Percentiles rank a stretch among this genome's conserved stretches.
Evolutionary conservation across 2,329 filamentous ascomycete genomes (phyloP).

Genomic region (Exophiala viscosa): DNA sequence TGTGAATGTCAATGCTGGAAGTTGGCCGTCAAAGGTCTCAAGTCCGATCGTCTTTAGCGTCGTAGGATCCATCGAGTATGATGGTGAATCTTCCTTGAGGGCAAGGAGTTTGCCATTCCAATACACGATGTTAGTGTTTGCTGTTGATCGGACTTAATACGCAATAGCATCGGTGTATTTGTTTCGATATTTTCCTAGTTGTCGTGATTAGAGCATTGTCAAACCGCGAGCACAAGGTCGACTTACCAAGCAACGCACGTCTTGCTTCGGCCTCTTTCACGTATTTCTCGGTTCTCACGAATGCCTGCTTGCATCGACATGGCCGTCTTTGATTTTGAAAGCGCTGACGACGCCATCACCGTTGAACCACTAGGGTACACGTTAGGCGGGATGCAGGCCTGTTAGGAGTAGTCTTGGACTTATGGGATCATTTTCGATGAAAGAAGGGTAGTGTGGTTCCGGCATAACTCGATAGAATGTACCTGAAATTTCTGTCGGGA

Average conservation of each 20-base stretch:
- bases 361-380: constrained; percentile 39
- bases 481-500: constrained; percentile 46
- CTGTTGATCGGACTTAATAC: constrained; percentile 35
- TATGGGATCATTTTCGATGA: constrained; percentile 32
- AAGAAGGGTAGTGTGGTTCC: constrained; percentile 41
- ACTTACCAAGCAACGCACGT: constrained; percentile 29
- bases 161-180: constrained; percentile 39
- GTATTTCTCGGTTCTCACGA: constrained; percentile 43
- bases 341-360: constrained; percentile 42
- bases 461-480: constrained; percentile 52
- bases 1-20: constrained; percentile 46
- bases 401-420: background rate
- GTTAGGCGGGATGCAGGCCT: too few species aligned
- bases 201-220: background rate
- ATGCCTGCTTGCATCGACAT: constrained; percentile 36
- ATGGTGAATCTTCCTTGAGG: constrained; percentile 51
- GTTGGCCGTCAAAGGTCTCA: constrained; percentile 50
- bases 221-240: background rate
- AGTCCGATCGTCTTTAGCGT: constrained; percentile 49
- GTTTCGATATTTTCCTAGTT: constrained; percentile 40
- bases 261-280: constrained; percentile 37
- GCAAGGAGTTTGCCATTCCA: constrained; percentile 50
- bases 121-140: constrained; percentile 59
- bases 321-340: constrained; percentile 36
- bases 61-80: constrained; percentile 48